Base-by-base conservation (phyloP, 2,329 filamentous ascomycete genomes). In the Microsporum canis region DNA sequence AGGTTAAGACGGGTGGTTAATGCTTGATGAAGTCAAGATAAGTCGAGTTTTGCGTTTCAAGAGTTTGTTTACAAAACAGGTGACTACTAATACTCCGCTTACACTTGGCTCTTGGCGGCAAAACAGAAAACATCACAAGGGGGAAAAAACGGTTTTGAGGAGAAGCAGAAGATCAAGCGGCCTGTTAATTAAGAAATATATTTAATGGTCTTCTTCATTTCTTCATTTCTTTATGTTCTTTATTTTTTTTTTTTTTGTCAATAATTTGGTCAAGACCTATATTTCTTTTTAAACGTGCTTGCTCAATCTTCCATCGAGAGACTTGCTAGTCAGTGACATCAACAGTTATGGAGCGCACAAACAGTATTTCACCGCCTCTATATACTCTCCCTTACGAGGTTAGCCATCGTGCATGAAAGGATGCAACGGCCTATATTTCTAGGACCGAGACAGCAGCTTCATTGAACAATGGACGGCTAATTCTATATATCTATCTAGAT, bases 321-420 rank as follows among this genome's bases (percentile, higher is more conserved):
- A 23, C 17, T 23, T 23, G 17, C 17, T 23, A 23, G 17, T 23
- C 17, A 23, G 17, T 23, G 17, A 29, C 7, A 27, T 10, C 2
- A 5, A 29, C 10, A 29, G 23, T 31, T 23, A 55, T 55, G 51
- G 51, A 55, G 33, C 7, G 14, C 29, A 36, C 7, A 7, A 36
- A 31, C 8, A 2, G 14, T 7, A 34, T 2, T 31, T 51, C 45
- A 7, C 14, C 51, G 5, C 51, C 51, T 23, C 14, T 55, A 12
- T 55, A 55, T 17, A 34, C 51, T 34, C 51, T 55, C 36, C 51
- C 51, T n/a, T 55, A 55, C 6, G 51, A 55, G 51, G 51, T 55
- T 34, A 36, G 51, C 5, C 51, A 34, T 55, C 33, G 31, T 14
- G 8, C 6, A 10, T 55, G 51, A 8, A 55, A 36, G 31, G 51